Percentiles rank a stretch among this genome's conserved stretches.
Conservation (phyloP, 768 basidiomycete genomes). For the Suillus subaureus region DNA sequence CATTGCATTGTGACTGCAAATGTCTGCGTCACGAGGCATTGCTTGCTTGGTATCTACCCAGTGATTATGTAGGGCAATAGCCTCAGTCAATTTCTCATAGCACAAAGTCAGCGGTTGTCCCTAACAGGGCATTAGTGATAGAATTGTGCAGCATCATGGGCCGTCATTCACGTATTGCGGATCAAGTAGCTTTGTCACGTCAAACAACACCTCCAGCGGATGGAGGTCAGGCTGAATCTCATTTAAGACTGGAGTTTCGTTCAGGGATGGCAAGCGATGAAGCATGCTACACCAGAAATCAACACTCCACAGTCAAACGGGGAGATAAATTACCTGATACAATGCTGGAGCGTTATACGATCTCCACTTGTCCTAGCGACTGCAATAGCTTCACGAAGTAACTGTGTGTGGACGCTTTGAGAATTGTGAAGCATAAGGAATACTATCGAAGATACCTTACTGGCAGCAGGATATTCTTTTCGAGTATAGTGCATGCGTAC, state of each 20-base stretch:
- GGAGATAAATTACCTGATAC: constrained; percentile 53
- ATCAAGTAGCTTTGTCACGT: constrained; percentile 75
- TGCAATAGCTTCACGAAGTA: constrained; percentile 74
- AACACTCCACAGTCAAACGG: constrained; percentile 5
- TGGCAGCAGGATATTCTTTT: constrained; percentile 66
- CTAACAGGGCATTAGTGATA: constrained; percentile 36
- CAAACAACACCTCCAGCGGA: constrained; percentile 75
- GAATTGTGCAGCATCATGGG: constrained; percentile 1
- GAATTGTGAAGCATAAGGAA: background rate
- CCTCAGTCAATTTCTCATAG: constrained; percentile 69
- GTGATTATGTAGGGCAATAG: constrained; percentile 68
- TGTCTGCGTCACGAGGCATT: constrained; percentile 53
- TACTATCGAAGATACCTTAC: constrained; percentile 48
- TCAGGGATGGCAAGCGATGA: constrained; percentile 64
- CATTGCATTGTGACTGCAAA: constrained; percentile 74
- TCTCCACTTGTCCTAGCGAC: constrained; percentile 77
- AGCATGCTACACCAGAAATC: constrained; percentile 51
- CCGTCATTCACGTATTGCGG: constrained; percentile 53
- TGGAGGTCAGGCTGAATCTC: constrained; percentile 77
- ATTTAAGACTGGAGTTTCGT: constrained; percentile 57
- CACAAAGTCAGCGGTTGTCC: constrained; percentile 71
- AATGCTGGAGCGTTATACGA: constrained; percentile 73
- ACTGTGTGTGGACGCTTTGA: constrained; percentile 40
- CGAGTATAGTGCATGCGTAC: constrained; percentile 77
- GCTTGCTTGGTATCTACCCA: constrained; percentile 63